Evolutionary conservation across 1,284 basidiomycete species (phyloP).

Genomic region (Nidula niveotomentosa): DNA sequence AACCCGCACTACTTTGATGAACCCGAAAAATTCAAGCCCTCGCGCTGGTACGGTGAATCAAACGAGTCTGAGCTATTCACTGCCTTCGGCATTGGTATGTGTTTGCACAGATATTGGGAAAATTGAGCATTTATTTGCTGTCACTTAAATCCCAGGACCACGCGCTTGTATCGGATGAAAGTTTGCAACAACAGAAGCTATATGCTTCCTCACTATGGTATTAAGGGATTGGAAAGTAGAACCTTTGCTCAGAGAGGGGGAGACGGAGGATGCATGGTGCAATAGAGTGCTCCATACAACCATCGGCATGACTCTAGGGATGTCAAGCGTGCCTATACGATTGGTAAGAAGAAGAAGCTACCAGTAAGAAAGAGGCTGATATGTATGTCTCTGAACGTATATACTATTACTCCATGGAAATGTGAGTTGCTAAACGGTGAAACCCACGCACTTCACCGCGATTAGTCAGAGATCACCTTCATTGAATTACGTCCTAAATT

Average conservation of each 20-base stretch:
- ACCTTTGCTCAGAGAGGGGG: conserved; percentile 36
- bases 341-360: not conserved
- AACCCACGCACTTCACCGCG: no score
- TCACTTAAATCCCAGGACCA: conserved; percentile 28
- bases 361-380: not conserved
- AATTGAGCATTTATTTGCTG: not conserved
- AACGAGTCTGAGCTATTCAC: conserved; percentile 36
- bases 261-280: conserved; percentile 42
- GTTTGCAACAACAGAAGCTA: conserved; percentile 51
- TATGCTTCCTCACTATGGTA: conserved; percentile 49
- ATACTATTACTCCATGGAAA: no score
- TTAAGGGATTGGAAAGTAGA: conserved; percentile 51
- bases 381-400: no score
- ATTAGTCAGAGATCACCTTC: no score
- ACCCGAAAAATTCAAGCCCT: conserved; percentile 29
- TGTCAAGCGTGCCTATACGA: conserved; percentile 31
- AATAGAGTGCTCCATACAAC: conserved; percentile 40
- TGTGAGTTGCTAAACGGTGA: no score
- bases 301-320: conserved; percentile 37
- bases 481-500: no score
- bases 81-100: conserved; percentile 46
- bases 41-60: conserved; percentile 26
- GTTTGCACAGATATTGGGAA: not conserved
- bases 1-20: conserved; percentile 32
- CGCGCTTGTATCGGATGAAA: conserved; percentile 55